Base-by-base conservation (phyloP, 176 grass and related monocot genomes). In the Poa pratensis region DNA sequence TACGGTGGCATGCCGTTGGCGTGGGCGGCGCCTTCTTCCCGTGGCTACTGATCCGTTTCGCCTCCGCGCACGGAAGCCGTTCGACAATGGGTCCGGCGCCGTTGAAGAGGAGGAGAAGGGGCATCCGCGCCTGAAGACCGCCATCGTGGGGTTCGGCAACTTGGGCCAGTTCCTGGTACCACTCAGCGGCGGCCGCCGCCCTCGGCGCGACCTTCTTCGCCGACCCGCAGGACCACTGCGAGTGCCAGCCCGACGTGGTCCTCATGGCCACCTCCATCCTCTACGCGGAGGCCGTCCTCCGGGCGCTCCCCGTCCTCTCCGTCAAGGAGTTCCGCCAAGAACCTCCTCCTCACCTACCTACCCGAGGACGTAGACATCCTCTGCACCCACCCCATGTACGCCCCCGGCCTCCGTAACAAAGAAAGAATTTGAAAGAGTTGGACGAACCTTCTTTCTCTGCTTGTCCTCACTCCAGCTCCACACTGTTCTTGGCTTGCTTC, bases 331-430 rank as follows among this genome's bases (percentile, higher is more conserved):
- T 92, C 76, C 90, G n/a, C 94, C 50, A 94, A 76, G 81, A 89
- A 86, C 39, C 89, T 94, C 51, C 43, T 97, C 28, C 88, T 97
- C 18, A 18, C 69, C 24, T 0, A 18, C 19, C 90, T 97, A 5
- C 94, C 94, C 0, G 66, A 26, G 1, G 80, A 90, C 57, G 83
- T 94, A n/a, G 94, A 97, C 58, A 83, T 97, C 85, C 20, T 97
- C 55, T 97, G 94, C 76, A 92, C 94, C 0, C 94, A 97, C 80
- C 94, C 94, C 5, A 97, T 97, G 94, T 97, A 90, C 46, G 92
- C 92, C 3, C 94, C 94, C n/a, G n/a, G n/a, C n/a, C n/a, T n/a
- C n/a, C n/a, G n/a, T n/a, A n/a, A n/a, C n/a, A 39, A 70, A n/a
- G 9, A 22, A 42, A 0, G 40, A 42, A 69, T 69, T 35, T 69